These are phyloP conservation scores for Penicillium crustosum DNA, from an alignment of 2,329 filamentous ascomycete species.

Conservation along the genomic window DNA sequence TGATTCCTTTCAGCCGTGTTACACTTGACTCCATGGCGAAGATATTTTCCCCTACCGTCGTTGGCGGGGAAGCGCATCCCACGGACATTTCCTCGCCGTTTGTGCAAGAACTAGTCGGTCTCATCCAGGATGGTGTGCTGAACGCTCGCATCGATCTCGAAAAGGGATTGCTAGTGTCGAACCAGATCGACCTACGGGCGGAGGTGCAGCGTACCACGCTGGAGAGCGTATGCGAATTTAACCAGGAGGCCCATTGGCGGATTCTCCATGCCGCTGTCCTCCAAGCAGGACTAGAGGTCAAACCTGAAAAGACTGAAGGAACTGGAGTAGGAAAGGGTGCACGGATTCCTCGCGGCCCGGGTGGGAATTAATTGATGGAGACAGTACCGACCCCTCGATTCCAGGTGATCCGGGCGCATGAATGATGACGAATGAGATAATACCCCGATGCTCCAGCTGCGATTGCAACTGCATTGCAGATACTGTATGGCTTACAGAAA, in stretches of 20 bases:
- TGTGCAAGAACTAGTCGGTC: conserved; percentile 65
- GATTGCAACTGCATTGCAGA: conserved; percentile 6
- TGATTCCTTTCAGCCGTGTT: conserved; percentile 84
- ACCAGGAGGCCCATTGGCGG: conserved; percentile 71
- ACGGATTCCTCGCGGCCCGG: not conserved
- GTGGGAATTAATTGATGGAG: not conserved
- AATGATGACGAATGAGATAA: conserved; percentile 25
- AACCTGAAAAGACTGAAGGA: conserved; percentile 28
- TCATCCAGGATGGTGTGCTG: conserved; percentile 73
- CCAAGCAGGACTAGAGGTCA: conserved; percentile 72
- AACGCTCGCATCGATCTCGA: conserved; percentile 83
- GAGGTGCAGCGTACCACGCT: conserved; percentile 71
- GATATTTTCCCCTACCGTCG: conserved; percentile 62
- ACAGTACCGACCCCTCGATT: not conserved
- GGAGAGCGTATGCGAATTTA: conserved; percentile 67
- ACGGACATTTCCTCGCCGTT: conserved; percentile 58
- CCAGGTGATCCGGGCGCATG: not conserved
- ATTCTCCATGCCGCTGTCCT: conserved; percentile 75
- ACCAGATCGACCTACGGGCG: conserved; percentile 64
- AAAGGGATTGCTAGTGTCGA: conserved; percentile 73
- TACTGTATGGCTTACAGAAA: conserved; percentile 4
- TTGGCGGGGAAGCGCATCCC: conserved; percentile 50
- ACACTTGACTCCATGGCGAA: conserved; percentile 74
- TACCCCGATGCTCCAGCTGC: conserved; percentile 16
- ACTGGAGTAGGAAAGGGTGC: not conserved